These are phyloP conservation scores for Colletotrichum spinosum DNA, from an alignment of 2,329 filamentous ascomycete genomes.

Conservation along the genomic window DNA sequence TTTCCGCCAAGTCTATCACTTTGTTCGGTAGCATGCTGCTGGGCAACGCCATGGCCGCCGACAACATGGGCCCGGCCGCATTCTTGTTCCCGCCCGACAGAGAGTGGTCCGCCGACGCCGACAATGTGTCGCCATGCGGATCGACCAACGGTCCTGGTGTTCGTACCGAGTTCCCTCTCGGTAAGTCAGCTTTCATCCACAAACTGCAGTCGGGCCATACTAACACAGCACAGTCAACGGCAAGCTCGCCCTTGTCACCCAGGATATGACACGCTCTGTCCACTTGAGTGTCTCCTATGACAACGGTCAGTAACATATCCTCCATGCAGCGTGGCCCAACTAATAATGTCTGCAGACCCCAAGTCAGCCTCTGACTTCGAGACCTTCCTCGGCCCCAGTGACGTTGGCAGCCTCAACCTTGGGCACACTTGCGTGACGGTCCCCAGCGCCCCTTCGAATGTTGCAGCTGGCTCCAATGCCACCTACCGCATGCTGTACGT, in stretches of 20 bases:
- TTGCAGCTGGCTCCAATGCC: slow-evolving; percentile 56
- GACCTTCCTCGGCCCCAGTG: slow-evolving; percentile 49
- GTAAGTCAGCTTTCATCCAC: slow-evolving; percentile 46
- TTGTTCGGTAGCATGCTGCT: slow-evolving; percentile 34
- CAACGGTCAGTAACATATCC: slow-evolving; percentile 51
- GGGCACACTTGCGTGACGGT: slow-evolving; percentile 60
- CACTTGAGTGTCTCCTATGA: slow-evolving; percentile 65
- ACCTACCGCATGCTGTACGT: slow-evolving; percentile 63
- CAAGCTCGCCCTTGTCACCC: slow-evolving; percentile 65
- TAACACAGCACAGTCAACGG: slow-evolving; percentile 57
- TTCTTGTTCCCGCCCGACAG: slow-evolving; percentile 71
- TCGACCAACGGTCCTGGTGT: slow-evolving; percentile 59
- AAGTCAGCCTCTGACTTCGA: slow-evolving; percentile 53
- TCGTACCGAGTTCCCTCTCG: slow-evolving; percentile 67
- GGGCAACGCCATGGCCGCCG: slow-evolving; percentile 32
- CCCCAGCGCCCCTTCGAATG: slow-evolving; percentile 46
- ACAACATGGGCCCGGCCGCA: slow-evolving; percentile 65
- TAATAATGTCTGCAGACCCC: slow-evolving; percentile 47
- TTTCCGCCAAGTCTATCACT: slow-evolving; percentile 33
- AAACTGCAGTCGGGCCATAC: neutral
- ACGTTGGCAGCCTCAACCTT: slow-evolving; percentile 53
- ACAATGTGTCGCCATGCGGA: slow-evolving; percentile 70
- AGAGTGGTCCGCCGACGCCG: slow-evolving; percentile 63
- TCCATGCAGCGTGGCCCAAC: neutral
- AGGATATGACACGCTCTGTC: slow-evolving; percentile 67